Conservation (phyloP, 2,329 filamentous ascomycete genomes). For the Pseudocercospora fijiensis region DNA sequence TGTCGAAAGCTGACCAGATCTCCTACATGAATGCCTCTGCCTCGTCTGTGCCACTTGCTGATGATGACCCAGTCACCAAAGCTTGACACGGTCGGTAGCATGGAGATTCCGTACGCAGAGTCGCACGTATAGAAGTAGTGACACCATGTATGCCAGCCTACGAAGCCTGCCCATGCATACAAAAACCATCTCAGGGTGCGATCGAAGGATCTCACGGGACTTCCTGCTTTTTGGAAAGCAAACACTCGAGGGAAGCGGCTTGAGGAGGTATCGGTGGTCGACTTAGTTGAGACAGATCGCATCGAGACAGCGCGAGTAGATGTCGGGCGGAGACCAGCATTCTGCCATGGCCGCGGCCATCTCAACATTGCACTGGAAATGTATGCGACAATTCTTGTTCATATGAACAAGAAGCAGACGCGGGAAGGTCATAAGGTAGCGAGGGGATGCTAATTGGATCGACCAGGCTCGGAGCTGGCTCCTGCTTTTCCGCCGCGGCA, state of each 20-base stretch:
- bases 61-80: slow-evolving; percentile 68
- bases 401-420: neutral
- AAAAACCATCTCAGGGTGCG: neutral
- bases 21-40: slow-evolving; percentile 69
- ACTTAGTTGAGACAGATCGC: neutral
- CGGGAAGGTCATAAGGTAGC: neutral
- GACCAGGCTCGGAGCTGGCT: neutral
- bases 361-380: neutral
- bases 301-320: neutral
- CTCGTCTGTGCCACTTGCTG: slow-evolving; percentile 66
- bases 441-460: neutral
- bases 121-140: slow-evolving; percentile 62
- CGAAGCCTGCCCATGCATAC: neutral
- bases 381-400: neutral
- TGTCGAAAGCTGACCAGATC: slow-evolving; percentile 79
- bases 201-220: neutral
- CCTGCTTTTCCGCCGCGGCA: neutral
- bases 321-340: neutral
- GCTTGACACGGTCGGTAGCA: slow-evolving; percentile 79
- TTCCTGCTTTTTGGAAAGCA: neutral
- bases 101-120: slow-evolving; percentile 70
- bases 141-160: neutral
- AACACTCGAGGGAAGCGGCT: neutral
- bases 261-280: neutral
- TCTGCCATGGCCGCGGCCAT: neutral